Conservation (phyloP, 129 eudicot species). For the Chrysanthemum seticuspe region DNA sequence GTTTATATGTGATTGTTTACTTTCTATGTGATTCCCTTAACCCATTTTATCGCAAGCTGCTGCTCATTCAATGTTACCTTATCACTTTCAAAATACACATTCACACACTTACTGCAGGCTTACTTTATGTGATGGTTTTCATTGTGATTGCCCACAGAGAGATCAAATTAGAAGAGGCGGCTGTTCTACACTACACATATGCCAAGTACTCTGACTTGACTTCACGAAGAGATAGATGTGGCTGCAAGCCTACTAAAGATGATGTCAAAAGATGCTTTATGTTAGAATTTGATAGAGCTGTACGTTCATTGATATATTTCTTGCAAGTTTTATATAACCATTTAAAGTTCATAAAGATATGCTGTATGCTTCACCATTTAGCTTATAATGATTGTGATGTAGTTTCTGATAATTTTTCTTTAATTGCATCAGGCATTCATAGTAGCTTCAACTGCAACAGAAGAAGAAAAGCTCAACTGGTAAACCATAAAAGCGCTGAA, state of each 20-base stretch:
- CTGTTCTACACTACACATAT: slow-evolving; percentile 88
- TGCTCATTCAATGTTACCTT: too few relatives aligned
- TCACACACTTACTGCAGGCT: not conserved
- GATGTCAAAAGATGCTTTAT: slow-evolving; percentile 94
- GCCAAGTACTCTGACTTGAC: slow-evolving; percentile 91
- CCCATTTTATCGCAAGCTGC: too few relatives aligned
- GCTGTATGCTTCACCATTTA: slow-evolving; percentile 5
- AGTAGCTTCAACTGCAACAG: slow-evolving; percentile 89
- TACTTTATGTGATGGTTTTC: not conserved
- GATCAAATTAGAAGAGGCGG: slow-evolving; percentile 92
- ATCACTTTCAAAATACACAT: not conserved
- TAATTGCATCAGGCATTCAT: slow-evolving; percentile 76
- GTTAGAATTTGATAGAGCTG: slow-evolving; percentile 94
- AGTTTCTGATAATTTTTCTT: not conserved
- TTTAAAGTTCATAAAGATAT: not conserved
- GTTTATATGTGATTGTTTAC: slow-evolving; percentile 12
- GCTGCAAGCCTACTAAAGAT: slow-evolving; percentile 95
- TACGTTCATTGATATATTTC: slow-evolving; percentile 39
- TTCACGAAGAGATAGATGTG: slow-evolving; percentile 92
- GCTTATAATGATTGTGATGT: not conserved
- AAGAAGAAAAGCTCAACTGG: slow-evolving; percentile 93
- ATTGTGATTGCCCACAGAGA: slow-evolving; percentile 50
- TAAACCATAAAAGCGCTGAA: slow-evolving; percentile 27
- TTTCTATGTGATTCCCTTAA: not conserved
- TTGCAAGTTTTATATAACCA: not conserved